Percentiles rank a stretch among this genome's conserved stretches.
phyloP scores from a whole-genome alignment of 1,139 yeast species.

The Suzukiozyma palmioleophila region DNA sequence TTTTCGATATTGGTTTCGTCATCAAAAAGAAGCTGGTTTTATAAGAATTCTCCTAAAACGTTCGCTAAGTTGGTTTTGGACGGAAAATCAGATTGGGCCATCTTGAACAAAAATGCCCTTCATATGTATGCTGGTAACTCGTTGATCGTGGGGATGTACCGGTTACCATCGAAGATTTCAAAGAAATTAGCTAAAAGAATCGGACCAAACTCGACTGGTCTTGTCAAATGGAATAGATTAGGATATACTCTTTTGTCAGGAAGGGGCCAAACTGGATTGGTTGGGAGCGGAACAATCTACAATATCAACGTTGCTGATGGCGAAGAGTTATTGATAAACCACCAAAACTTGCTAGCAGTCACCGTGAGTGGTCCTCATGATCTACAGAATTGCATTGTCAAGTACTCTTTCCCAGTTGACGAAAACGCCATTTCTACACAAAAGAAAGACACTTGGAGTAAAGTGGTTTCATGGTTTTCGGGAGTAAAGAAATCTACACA shows the following conservation, averaged over 20 bases:
- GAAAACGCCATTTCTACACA: slow-evolving; percentile 2
- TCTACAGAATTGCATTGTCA: slow-evolving; percentile 32
- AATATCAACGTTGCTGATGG: slow-evolving; percentile 38
- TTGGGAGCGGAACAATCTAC: slow-evolving; percentile 55
- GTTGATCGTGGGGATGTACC: slow-evolving; percentile 30
- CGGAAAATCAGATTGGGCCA: slow-evolving; percentile 61
- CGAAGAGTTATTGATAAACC: slow-evolving; percentile 49
- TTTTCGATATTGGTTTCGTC: slow-evolving; percentile 33
- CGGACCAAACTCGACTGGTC: slow-evolving; percentile 30
- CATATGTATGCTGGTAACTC: slow-evolving; percentile 52
- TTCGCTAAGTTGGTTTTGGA: slow-evolving; percentile 46
- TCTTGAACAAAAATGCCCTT: slow-evolving; percentile 42
- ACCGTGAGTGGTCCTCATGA: slow-evolving; percentile 50
- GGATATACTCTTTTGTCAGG: slow-evolving; percentile 53
- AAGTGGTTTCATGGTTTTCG: neutral
- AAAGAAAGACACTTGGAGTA: neutral
- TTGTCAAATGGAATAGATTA: slow-evolving; percentile 24
- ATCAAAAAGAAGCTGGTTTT: slow-evolving; percentile 14
- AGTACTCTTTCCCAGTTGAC: slow-evolving; percentile 18
- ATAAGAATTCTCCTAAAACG: slow-evolving; percentile 22
- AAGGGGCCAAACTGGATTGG: slow-evolving; percentile 54
- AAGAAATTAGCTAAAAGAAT: slow-evolving; percentile 25
- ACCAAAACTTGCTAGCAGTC: slow-evolving; percentile 45
- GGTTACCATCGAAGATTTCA: slow-evolving; percentile 40
- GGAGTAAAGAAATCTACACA: slow-evolving; percentile 6